These are phyloP conservation scores for Rutstroemia sp. DNA, from an alignment of 2,329 filamentous ascomycete species.

Conservation along the genomic window DNA sequence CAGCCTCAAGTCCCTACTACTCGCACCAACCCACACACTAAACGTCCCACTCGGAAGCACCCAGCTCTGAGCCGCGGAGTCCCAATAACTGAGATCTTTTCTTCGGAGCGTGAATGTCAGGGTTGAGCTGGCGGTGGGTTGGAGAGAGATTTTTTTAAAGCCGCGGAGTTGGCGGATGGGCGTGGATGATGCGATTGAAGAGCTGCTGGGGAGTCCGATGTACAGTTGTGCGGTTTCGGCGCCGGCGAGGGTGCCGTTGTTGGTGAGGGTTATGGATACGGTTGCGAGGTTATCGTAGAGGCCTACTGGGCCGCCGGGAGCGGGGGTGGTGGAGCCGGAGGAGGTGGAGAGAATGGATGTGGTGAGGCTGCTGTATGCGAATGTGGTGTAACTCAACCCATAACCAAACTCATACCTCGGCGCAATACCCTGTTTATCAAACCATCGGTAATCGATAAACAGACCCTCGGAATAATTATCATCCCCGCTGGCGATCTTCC, in stretches of 20 bases:
- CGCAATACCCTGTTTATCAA: conserved; percentile 35
- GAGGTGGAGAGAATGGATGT: conserved; percentile 12
- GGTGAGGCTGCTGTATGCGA: conserved; percentile 29
- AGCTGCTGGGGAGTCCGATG: conserved; percentile 31
- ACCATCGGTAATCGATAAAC: conserved; percentile 46
- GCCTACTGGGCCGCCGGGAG: conserved; percentile 43
- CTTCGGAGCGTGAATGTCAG: conserved; percentile 35
- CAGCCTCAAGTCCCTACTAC: conserved; percentile 23
- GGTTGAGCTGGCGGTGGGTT: conserved; percentile 36
- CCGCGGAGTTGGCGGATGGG: conserved; percentile 54
- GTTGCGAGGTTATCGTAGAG: conserved; percentile 57
- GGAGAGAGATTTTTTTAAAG: conserved; percentile 50
- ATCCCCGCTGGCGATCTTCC: conserved; percentile 13
- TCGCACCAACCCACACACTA: conserved; percentile 20
- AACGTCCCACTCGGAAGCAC: conserved; percentile 30
- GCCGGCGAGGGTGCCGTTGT: conserved; percentile 48
- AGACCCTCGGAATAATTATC: conserved; percentile 38
- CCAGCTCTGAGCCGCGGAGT: conserved; percentile 52
- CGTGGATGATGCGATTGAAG: conserved; percentile 33
- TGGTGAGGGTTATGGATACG: conserved; percentile 52
- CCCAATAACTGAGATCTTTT: conserved; percentile 54
- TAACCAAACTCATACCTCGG: conserved; percentile 37
- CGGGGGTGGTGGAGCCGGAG: neutral
- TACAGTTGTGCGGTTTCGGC: conserved; percentile 47
- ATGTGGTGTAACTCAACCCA: conserved; percentile 50